Conservation (phyloP, 2,329 filamentous ascomycete genomes). For the Paecilomyces formosus region DNA sequence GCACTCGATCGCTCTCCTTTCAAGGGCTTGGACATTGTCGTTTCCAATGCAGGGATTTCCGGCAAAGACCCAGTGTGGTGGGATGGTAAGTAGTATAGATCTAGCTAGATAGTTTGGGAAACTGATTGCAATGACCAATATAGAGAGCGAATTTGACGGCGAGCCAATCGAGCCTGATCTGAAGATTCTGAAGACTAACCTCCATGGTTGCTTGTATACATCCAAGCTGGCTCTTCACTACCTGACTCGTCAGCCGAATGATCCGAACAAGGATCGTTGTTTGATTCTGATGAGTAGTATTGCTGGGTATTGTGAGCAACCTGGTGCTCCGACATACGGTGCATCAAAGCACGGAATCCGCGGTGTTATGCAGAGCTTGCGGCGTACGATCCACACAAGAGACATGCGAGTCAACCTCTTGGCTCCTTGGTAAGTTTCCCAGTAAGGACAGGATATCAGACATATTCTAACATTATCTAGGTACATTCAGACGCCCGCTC, state of each 20-base stretch:
- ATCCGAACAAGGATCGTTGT: background rate
- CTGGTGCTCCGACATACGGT: background rate
- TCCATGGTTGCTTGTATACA: background rate
- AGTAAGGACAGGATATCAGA: background rate
- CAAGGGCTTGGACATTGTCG: slow-evolving; percentile 28
- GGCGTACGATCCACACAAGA: background rate
- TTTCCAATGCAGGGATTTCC: slow-evolving; percentile 39
- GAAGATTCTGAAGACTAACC: background rate
- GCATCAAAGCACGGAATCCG: background rate
- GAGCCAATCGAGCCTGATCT: background rate
- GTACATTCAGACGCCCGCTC: background rate
- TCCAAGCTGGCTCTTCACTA: background rate
- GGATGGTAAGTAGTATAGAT: background rate
- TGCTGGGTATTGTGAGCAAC: background rate
- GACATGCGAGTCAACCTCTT: background rate
- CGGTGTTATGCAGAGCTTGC: background rate
- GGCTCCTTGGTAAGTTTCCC: background rate
- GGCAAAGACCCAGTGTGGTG: slow-evolving; percentile 9
- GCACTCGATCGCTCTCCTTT: background rate
- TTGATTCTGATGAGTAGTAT: background rate
- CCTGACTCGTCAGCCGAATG: background rate
- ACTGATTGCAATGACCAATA: background rate
- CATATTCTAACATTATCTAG: background rate
- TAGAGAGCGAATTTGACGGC: background rate
- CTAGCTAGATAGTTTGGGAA: background rate